Base-by-base conservation (phyloP, 208 protist species). In the Acanthamoeba healyi region DNA sequence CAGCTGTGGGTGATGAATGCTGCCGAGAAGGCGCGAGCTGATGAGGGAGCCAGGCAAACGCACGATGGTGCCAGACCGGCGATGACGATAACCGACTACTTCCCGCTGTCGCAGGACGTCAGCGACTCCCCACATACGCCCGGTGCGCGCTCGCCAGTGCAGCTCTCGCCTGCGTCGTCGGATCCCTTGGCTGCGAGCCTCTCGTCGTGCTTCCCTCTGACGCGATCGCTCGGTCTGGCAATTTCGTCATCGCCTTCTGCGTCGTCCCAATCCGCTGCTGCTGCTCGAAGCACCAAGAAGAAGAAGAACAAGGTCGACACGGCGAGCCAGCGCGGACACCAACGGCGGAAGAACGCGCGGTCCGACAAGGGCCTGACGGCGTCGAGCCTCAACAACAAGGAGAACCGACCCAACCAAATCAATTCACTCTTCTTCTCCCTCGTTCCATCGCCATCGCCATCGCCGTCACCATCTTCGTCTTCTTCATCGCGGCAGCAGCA, bases 1-100 rank as follows among this genome's bases (percentile, higher is more conserved):
- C 74, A 84, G 44, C 38, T 84, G n/a, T 84, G 74, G 74, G 74
- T 72, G n/a, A 19, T 40, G 32, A 72, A 32, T 12, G 63, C 63
- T 5, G 24, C 22, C 12, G 63, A 58, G 3, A 58, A 70, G 29
- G 63, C 63, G n/a, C 63, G 32, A 22, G 29, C 63, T 9, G n/a
- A 14, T 6, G 51, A 70, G 26, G 26, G 63, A 6, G 12, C 3
- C 26, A 22, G n/a, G 63, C n/a, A 9, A 29, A 70, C 32, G 29
- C 15, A 19, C 58, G 58, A 5, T 29, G 58, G 58, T 24, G 58
- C 5, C 67, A 79, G 32, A 40, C 9, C 67, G 32, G 7, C 22
- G 34, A 40, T 17, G 24, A 51, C 72, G 24, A 84, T 84, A 15
- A 84, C 44, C 5, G 38, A n/a, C 44, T 84, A 84, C 74, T 84